Base-by-base conservation (phyloP, 2,329 filamentous ascomycete genomes). In the Plenodomus tracheiphilus region DNA sequence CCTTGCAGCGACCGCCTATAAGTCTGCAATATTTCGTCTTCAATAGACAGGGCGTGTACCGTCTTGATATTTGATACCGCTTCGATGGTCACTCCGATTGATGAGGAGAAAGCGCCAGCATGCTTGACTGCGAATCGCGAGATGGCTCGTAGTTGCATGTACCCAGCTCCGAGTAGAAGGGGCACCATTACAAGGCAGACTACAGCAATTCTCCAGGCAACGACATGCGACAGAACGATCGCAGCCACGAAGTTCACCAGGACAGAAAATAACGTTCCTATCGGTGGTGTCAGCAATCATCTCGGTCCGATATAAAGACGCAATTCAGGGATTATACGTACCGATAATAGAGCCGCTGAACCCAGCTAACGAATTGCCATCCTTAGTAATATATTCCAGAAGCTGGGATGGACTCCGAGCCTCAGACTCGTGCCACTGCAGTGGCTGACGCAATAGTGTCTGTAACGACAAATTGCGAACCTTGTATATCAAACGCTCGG, bases 161-260 rank as follows among this genome's bases (percentile, higher is more conserved):
- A 80, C 0, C 88, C 87, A 0, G 86, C 80, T 1, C 84, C 84
- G 0, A 91, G 76, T 5, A 90, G 79, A 9, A 91, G 71, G 0
- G 88, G 88, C 0, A 91, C 83, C 8, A 83, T 78, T 0, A 86
- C 80, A 5, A 91, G 76, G 46, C 86, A 86, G 3, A 91, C 87
- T 13, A 91, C 72, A 0, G 87, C 87, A 52, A 91, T 89, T 62
- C 84, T 87, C 88, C 88, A 91, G 2, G 85, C 85, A 39, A 91
- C 77, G 38, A 89, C 82, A 53, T 88, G 85, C 0, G 86, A 84
- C 9, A 91, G 65, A 22, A 87, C 81, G 46, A 90, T 84, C 1
- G 85, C 86, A 0, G 81, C 83, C 15, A 89, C 54, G 21, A 90
- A 82, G 66, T 88, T 89, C 53, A 90, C 79, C 2, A 81, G 58